Conservation (phyloP, 2,329 filamentous ascomycete genomes). For the Exophiala sp. region DNA sequence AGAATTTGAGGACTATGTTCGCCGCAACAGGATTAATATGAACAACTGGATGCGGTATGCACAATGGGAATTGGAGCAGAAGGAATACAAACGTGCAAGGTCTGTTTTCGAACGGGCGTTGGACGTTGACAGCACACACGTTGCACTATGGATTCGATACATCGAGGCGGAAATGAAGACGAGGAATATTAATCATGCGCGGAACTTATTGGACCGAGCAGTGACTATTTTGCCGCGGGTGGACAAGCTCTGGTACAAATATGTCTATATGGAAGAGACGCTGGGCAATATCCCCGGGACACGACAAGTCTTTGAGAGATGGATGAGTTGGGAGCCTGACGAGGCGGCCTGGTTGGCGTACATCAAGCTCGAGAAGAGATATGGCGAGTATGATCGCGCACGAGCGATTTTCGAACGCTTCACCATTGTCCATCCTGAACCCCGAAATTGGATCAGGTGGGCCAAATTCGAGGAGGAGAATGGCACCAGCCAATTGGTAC, state of each 20-base stretch:
- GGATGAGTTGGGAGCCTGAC: constrained; percentile 98
- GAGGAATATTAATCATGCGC: constrained; percentile 91
- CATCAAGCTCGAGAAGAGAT: constrained; percentile 94
- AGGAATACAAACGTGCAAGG: constrained; percentile 85
- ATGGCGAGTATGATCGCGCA: constrained; percentile 85
- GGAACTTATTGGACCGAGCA: constrained; percentile 91
- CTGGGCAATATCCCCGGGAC: constrained; percentile 89
- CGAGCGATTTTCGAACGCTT: constrained; percentile 84
- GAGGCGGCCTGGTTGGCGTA: constrained; percentile 94
- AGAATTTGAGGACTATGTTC: constrained; percentile 97
- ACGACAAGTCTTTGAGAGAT: constrained; percentile 89
- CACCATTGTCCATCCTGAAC: constrained; percentile 86
- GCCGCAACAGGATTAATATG: constrained; percentile 88
- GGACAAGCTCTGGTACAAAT: constrained; percentile 99
- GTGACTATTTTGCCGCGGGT: constrained; percentile 84
- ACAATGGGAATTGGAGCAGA: constrained; percentile 95
- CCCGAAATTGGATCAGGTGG: constrained; percentile 98
- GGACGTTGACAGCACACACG: constrained; percentile 81
- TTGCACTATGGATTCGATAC: constrained; percentile 85
- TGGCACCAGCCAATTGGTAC: constrained; percentile 82
- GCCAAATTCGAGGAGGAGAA: constrained; percentile 94
- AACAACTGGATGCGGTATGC: constrained; percentile 99
- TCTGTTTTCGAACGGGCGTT: constrained; percentile 92
- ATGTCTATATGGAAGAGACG: constrained; percentile 98
- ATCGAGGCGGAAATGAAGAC: constrained; percentile 95